Evolutionary conservation across 2,329 filamentous ascomycete species (phyloP), one percentile per base, ranked within the genome.

Genomic region (Trichoderma atroviride): DNA sequence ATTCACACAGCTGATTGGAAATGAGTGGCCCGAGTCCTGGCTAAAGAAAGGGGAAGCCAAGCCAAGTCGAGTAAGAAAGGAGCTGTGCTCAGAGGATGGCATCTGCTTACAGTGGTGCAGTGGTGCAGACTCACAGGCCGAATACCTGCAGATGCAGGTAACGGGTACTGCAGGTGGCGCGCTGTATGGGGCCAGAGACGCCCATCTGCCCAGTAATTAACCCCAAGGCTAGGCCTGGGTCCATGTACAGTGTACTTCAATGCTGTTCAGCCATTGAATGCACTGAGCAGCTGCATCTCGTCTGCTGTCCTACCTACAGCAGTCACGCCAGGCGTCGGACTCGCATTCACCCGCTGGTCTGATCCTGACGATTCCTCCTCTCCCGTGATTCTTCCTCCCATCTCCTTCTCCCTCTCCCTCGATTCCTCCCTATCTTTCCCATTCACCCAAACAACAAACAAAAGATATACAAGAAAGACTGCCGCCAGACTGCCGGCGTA

Each of bases 401-500:
- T 22, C 14, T 33, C 53, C 13, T 31, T 55, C 14, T 50, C 53
- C 27, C 29, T 64, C 27, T 22, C 24, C 13, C 24, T n/a, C 16
- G 55, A 27, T 10, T n/a, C n/a, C 22, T 60, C 22, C 22, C 40
- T 58, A 58, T 24, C 6, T 5, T 9, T 27, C 27, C 24, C 37
- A 35, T 55, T 19, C 47, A 40, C 35, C 50, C 5, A 40, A 19
- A 7, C 14, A 19, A 40, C 5, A 55, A 33, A 33, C 9, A 29
- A 22, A 14, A 10, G 19, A 43, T n/a, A 43, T 43, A 40, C 40
- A 43, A 10, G n/a, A 10, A 43, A 3, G 35, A n/a, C 16, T 43
- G 40, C 56, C 31, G n/a, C 56, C 33, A 35, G 31, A 63, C 43
- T 33, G 24, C 52, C 66, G 66, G 57, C 66, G 66, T 68, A 68